Base-by-base conservation (phyloP, 257 asterid genomes). In the Solanum commersonii region DNA sequence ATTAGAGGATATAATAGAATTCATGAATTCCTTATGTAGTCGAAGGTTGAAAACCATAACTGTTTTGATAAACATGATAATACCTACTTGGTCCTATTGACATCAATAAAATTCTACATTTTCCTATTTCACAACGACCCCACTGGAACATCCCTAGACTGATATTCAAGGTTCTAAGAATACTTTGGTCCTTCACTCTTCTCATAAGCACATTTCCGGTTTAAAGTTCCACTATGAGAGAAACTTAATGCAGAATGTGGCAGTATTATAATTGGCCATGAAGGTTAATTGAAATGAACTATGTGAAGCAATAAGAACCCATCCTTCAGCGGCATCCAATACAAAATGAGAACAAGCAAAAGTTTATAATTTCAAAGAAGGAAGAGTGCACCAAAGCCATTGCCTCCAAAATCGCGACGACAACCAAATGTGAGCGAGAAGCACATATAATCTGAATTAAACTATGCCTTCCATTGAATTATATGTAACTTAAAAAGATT, bases 401-500 rank as follows among this genome's bases (percentile, higher is more conserved):
- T 81, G 85, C 85, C 85, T 29, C 85, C 42, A 81, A 81, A 35
- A 18, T 81, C 85, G 46, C 42, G 6, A 46, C 6, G 6, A 49
- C 40, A 29, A 29, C 42, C 16, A 81, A 87, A 85, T 34, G 33
- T 44, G 71, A 79, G 84, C 88, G 82, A 84, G 72, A 72, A 89
- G 82, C 86, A 31, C 25, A 83, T 35, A 23, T 76, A 82, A 81
- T 78, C 73, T 49, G 88, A 85, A 85, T 86, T 40, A 37, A 73
- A 81, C 71, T 85, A 44, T 52, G 87, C 87, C 67, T 82, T 71
- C 88, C 85, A 59, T 33, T 86, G 74, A 86, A 49, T 83, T 90
- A 70, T 87, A 83, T 34, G 79, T 71, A 86, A 89, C 84, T 70
- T 88, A 46, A 81, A 77, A 79, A 34, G 70, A 79, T 89, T 89